Conservation (phyloP, 345 rosid species). For the Populus nigra region DNA sequence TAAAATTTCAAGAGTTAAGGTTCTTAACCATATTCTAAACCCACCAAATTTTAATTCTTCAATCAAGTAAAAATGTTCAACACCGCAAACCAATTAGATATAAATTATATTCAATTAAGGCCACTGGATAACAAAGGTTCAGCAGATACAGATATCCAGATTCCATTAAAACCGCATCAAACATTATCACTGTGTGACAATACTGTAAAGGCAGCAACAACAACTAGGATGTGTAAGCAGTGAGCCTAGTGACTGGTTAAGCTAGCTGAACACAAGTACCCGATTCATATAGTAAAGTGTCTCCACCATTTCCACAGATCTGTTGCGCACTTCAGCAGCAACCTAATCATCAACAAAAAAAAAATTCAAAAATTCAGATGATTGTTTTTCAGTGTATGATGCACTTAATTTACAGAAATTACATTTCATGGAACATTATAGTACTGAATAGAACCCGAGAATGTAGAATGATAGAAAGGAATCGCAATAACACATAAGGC, state of each 20-base stretch:
- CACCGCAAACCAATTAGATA: not conserved
- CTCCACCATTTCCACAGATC: slow-evolving; percentile 30
- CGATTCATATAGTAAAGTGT: slow-evolving; percentile 31
- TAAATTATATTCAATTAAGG: not conserved
- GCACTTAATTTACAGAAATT: not conserved
- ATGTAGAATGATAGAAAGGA: not conserved
- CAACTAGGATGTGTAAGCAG: not conserved
- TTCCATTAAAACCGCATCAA: not conserved
- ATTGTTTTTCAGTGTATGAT: slow-evolving; percentile 1
- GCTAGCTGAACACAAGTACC: slow-evolving; percentile 19
- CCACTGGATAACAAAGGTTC: not conserved
- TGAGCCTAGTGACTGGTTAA: slow-evolving; percentile 7
- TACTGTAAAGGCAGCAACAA: not conserved
- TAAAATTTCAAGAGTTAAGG: not conserved
- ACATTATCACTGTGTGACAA: not conserved
- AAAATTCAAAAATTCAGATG: not conserved
- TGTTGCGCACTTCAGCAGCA: slow-evolving; percentile 26
- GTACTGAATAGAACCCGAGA: not conserved
- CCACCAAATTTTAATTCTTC: not conserved
- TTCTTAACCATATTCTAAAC: not conserved
- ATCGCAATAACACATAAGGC: not conserved
- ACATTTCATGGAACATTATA: not conserved
- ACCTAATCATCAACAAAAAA: slow-evolving; percentile 26
- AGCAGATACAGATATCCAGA: not conserved
- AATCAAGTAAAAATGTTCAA: not conserved